A percentile compares a stretch with the other conserved stretches of the same genome.
Evolutionary conservation across 108 stramenopile genomes (phyloP).

Genomic region (Halocafeteria seosinensis): DNA sequence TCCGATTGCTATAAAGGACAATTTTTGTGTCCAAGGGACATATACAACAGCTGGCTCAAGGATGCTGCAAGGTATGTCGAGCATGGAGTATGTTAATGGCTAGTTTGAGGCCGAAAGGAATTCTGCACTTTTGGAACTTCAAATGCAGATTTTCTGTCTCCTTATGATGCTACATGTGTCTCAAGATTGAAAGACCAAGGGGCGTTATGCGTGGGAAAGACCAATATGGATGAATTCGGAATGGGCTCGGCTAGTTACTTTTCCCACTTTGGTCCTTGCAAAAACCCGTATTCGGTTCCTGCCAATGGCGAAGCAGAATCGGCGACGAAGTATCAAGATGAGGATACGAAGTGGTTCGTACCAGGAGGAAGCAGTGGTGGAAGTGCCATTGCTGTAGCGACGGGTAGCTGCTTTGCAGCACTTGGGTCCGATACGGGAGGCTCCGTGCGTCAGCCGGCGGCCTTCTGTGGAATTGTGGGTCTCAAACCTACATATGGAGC

Average conservation of each 20-base stretch:
- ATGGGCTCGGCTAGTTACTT: conserved; percentile 70
- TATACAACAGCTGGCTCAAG: conserved; percentile 59
- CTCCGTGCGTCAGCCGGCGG: conserved; percentile 75
- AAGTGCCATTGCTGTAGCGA: conserved; percentile 67
- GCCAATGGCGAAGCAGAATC: conserved; percentile 2
- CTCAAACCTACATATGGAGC: conserved; percentile 84
- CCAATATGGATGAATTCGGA: conserved; percentile 91
- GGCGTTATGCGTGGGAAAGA: conserved; percentile 62
- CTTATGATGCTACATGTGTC: conserved; percentile 64
- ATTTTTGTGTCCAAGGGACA: conserved; percentile 53
- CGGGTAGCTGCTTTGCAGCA: conserved; percentile 55
- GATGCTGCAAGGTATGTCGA: conserved; percentile 32
- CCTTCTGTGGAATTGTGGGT: conserved; percentile 77
- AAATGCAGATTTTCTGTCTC: too few species aligned
- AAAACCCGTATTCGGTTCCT: conserved; percentile 6
- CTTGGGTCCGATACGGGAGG: conserved; percentile 93
- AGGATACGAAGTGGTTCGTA: conserved; percentile 13
- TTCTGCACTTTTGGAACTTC: too few species aligned
- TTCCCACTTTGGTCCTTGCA: conserved; percentile 39
- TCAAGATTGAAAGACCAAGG: conserved; percentile 41
- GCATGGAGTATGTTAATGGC: too few species aligned
- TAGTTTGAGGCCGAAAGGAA: too few species aligned
- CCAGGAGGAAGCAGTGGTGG: conserved; percentile 77
- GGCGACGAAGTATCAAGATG: background rate
- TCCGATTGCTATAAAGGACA: conserved; percentile 77